Conservation (phyloP, 148 eudicot species). For the Heliamphora exappendiculata region DNA sequence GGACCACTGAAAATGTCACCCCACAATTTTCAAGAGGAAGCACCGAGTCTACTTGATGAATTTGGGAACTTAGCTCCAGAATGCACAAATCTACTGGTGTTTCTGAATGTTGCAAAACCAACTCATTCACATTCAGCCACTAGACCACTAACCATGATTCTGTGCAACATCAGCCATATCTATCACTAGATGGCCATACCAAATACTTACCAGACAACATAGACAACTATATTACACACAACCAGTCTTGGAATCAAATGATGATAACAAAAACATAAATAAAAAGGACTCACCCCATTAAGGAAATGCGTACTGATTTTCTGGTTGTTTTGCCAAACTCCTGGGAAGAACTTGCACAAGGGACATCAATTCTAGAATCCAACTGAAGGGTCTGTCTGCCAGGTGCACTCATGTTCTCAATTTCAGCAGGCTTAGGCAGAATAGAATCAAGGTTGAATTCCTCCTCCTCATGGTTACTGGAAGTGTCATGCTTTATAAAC, state of each 20-base stretch:
- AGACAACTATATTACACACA: background rate
- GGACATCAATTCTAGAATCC: slow-evolving; percentile 25
- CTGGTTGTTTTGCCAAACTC: slow-evolving; percentile 40
- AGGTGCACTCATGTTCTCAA: slow-evolving; percentile 33
- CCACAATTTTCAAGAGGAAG: background rate
- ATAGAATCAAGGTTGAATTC: slow-evolving; percentile 35
- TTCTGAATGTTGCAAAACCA: background rate
- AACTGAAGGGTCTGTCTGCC: slow-evolving; percentile 44
- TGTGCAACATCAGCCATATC: background rate
- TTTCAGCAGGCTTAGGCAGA: slow-evolving; percentile 47
- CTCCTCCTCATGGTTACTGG: slow-evolving; percentile 29
- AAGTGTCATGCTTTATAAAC: slow-evolving; percentile 29
- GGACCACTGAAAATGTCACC: background rate
- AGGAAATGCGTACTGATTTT: slow-evolving; percentile 60
- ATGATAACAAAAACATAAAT: background rate
- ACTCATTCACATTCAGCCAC: background rate
- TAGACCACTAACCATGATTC: background rate
- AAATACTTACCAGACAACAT: background rate
- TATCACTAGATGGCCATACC: background rate
- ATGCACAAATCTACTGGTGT: background rate
- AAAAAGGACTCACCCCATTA: slow-evolving; percentile 54
- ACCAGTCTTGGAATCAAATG: background rate
- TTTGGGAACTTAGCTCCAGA: background rate
- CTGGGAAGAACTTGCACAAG: slow-evolving; percentile 23
- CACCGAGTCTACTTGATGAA: background rate